Evolutionary conservation across 2,329 filamentous ascomycete species (phyloP), one percentile per base, ranked within the genome.

Genomic region (Paraconiothyrium sp.): DNA sequence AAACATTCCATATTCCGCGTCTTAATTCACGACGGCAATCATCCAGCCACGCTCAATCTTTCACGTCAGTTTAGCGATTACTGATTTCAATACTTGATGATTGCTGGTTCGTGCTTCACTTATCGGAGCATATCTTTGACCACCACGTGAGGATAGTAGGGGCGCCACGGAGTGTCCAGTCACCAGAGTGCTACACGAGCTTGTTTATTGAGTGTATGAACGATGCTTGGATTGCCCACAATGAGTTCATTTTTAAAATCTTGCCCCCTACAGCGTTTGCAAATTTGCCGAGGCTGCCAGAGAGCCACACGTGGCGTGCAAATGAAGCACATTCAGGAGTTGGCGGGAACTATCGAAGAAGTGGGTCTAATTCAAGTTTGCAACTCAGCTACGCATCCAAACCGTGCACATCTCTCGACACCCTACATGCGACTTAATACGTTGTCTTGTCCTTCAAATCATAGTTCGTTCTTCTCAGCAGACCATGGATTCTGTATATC

Each of bases 401-500:
- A 7, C 7, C 11, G 20, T 24, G 20, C 20, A 20, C 20, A 46
- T 46, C 11, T 22, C 43, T n/a, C 24, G 20, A 9, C 16, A 2
- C 16, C 7, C n/a, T 44, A 9, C 41, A 22, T 1, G 20, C 43
- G 20, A 24, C 20, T 46, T 22, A 11, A 8, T 46, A 20, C 11
- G 13, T 9, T 46, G 13, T n/a, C 13, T 16, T 16, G 14, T n/a
- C 8, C 41, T n/a, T 44, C 9, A 30, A 11, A 16, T 37, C n/a
- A 54, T 5, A 54, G 35, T 37, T 43, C 50, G 22, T 34, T 41
- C 50, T 54, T 54, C 35, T 54, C 50, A 2, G 48, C 37, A 4
- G 48, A 56, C 73, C 73, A 76, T 7, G 59, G 59, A 16, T 71
- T 70, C 49, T 70, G 54, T 14, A 82, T 59, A 8, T 80, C 73